These are phyloP conservation scores for Cercospora sp. DNA, from an alignment of 2,329 filamentous ascomycete species.

Conservation along the genomic window DNA sequence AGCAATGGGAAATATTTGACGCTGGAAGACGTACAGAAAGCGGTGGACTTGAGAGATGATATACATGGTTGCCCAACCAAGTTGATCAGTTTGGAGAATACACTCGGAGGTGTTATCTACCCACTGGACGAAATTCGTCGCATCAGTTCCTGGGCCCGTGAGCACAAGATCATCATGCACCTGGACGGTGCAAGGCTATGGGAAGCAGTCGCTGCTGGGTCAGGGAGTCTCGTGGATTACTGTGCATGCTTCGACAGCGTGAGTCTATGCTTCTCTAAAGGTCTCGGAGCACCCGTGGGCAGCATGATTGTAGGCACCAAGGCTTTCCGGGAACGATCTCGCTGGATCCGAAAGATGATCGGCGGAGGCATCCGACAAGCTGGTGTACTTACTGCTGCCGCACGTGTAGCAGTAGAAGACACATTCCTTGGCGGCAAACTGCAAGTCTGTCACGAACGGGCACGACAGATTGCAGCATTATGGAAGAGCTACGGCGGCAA, in stretches of 20 bases:
- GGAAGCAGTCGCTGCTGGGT: conserved; percentile 74
- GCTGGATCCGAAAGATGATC: conserved; percentile 78
- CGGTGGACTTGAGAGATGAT: conserved; percentile 65
- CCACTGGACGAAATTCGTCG: conserved; percentile 68
- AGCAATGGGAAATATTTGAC: conserved; percentile 72
- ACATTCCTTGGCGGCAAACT: conserved; percentile 71
- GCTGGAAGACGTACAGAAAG: conserved; percentile 70
- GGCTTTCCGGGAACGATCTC: conserved; percentile 62
- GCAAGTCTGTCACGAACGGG: conserved; percentile 60
- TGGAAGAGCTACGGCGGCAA: conserved; percentile 72
- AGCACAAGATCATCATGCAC: conserved; percentile 68
- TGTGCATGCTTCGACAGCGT: conserved; percentile 70
- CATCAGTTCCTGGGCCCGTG: conserved; percentile 67
- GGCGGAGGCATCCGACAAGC: conserved; percentile 77
- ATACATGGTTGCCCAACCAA: conserved; percentile 78
- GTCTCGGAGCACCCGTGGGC: conserved; percentile 77
- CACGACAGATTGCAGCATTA: conserved; percentile 61
- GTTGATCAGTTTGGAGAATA: conserved; percentile 84
- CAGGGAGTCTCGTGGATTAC: conserved; percentile 66
- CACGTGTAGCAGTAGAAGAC: conserved; percentile 74
- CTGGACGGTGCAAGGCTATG: conserved; percentile 78
- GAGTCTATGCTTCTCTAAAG: conserved; percentile 78
- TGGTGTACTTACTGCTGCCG: conserved; percentile 73
- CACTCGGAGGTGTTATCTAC: conserved; percentile 74
- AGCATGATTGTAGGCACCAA: conserved; percentile 66